A percentile compares a stretch with the other conserved stretches of the same genome.
These are phyloP conservation scores for Tricholoma saponaceum DNA, from an alignment of 768 basidiomycete genomes.

Conservation along the genomic window DNA sequence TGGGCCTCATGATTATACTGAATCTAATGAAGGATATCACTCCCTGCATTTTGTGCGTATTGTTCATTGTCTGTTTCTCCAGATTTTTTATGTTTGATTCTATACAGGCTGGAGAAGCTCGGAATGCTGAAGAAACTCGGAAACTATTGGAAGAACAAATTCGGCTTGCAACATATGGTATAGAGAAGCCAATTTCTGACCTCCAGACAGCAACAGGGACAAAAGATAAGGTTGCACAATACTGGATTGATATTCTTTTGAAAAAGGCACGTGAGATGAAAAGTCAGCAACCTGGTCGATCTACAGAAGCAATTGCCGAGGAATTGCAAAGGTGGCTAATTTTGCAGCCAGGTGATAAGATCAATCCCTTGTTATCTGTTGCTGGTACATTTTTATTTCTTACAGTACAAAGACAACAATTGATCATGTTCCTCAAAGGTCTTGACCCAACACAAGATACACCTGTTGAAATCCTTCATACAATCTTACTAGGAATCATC, in stretches of 20 bases:
- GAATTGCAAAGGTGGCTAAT: slow-evolving; percentile 18
- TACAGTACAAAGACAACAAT: neutral
- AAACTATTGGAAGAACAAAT: slow-evolving; percentile 15
- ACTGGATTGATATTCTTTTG: slow-evolving; percentile 27
- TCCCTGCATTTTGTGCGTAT: slow-evolving; percentile 12
- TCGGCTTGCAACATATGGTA: slow-evolving; percentile 15
- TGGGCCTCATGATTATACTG: slow-evolving; percentile 20
- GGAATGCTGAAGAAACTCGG: slow-evolving; percentile 7
- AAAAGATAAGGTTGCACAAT: slow-evolving; percentile 28
- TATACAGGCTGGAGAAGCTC: slow-evolving; percentile 9
- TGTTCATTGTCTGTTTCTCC: neutral
- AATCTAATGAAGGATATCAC: slow-evolving; percentile 26
- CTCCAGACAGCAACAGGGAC: slow-evolving; percentile 25
- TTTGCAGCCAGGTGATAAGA: slow-evolving; percentile 18
- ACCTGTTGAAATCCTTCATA: slow-evolving; percentile 35
- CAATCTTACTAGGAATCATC: slow-evolving; percentile 28
- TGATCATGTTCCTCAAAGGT: slow-evolving; percentile 7
- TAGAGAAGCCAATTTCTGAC: slow-evolving; percentile 8
- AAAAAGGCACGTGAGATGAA: slow-evolving; percentile 6
- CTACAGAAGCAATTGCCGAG: slow-evolving; percentile 11
- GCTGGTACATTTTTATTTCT: slow-evolving; percentile 12
- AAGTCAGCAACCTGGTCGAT: neutral
- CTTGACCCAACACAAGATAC: slow-evolving; percentile 26
- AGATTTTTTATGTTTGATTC: neutral
- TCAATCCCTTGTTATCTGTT: slow-evolving; percentile 16